Conservation (phyloP, 371 early-diverging fungal genomes). For the Apophysomyces trapeziformis region DNA sequence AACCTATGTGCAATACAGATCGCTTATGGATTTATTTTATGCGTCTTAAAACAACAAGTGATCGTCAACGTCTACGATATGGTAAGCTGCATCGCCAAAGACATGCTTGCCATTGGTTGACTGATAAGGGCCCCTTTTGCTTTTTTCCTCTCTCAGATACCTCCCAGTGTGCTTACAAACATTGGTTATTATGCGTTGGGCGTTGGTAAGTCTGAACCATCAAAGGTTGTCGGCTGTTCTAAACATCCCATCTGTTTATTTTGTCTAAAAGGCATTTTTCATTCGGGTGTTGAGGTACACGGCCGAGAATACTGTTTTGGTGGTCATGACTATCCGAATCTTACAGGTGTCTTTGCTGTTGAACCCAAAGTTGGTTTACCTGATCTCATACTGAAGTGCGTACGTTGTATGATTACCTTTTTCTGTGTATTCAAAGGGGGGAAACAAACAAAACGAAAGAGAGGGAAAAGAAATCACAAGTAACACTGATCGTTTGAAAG, state of each 20-base stretch:
- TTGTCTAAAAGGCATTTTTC: conserved; percentile 51
- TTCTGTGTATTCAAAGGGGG: too few relatives aligned
- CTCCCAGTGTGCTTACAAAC: conserved; percentile 47
- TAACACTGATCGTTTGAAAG: conserved; percentile 28
- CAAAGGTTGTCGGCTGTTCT: not conserved
- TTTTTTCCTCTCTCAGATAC: conserved; percentile 22
- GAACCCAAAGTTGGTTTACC: conserved; percentile 58
- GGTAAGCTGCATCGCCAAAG: conserved; percentile 25
- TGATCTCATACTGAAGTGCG: conserved; percentile 27
- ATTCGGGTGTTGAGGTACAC: conserved; percentile 58
- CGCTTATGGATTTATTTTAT: not conserved
- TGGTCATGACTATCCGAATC: conserved; percentile 51
- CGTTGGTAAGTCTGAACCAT: conserved; percentile 36
- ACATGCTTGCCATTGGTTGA: not conserved
- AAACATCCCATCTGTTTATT: not conserved
- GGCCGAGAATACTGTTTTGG: conserved; percentile 65
- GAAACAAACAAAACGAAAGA: not conserved
- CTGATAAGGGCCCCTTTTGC: not conserved
- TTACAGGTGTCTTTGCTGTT: conserved; percentile 61
- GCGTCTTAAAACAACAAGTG: conserved; percentile 18
- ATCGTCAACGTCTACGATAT: conserved; percentile 58
- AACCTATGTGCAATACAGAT: not conserved
- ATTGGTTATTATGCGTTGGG: conserved; percentile 57
- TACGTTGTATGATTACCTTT: not conserved
- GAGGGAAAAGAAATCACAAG: not conserved